These are phyloP conservation scores for Saturnispora bothae DNA, from an alignment of 805 yeast genomes.

Conservation along the genomic window DNA sequence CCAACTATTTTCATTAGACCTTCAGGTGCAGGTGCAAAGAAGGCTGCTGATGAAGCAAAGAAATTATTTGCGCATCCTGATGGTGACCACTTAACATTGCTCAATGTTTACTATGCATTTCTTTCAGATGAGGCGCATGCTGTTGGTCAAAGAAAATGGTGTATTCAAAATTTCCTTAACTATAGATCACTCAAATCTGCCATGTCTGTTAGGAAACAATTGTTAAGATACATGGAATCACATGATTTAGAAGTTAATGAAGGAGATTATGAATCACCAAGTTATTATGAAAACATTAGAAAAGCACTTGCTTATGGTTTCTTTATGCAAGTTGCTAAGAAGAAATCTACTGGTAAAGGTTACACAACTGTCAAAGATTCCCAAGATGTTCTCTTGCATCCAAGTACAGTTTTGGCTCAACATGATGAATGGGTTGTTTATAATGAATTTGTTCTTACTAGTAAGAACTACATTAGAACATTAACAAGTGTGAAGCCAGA, in stretches of 20 bases:
- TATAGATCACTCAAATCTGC: slow-evolving; percentile 79
- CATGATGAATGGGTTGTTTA: slow-evolving; percentile 91
- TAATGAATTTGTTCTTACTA: slow-evolving; percentile 89
- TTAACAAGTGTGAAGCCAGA: slow-evolving; percentile 87
- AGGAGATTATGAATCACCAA: slow-evolving; percentile 53
- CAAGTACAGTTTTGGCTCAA: slow-evolving; percentile 80
- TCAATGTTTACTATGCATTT: slow-evolving; percentile 83
- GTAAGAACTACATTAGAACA: slow-evolving; percentile 88
- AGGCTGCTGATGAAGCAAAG: slow-evolving; percentile 87
- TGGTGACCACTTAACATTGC: slow-evolving; percentile 87
- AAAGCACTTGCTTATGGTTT: slow-evolving; percentile 87
- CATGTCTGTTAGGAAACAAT: slow-evolving; percentile 76
- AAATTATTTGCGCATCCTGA: slow-evolving; percentile 81
- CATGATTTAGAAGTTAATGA: slow-evolving; percentile 64
- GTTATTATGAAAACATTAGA: slow-evolving; percentile 67
- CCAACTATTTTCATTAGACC: slow-evolving; percentile 96
- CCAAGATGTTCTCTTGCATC: slow-evolving; percentile 91
- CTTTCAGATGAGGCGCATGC: slow-evolving; percentile 61
- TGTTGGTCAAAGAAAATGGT: slow-evolving; percentile 70
- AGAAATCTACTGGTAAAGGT: slow-evolving; percentile 71
- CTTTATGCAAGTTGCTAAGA: slow-evolving; percentile 97
- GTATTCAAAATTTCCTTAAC: slow-evolving; percentile 80
- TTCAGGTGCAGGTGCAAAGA: slow-evolving; percentile 68
- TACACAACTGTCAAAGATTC: slow-evolving; percentile 89
- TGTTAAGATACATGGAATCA: slow-evolving; percentile 72